These are phyloP conservation scores for Ustilago nuda DNA, from an alignment of 1,284 basidiomycete species.

Conservation along the genomic window DNA sequence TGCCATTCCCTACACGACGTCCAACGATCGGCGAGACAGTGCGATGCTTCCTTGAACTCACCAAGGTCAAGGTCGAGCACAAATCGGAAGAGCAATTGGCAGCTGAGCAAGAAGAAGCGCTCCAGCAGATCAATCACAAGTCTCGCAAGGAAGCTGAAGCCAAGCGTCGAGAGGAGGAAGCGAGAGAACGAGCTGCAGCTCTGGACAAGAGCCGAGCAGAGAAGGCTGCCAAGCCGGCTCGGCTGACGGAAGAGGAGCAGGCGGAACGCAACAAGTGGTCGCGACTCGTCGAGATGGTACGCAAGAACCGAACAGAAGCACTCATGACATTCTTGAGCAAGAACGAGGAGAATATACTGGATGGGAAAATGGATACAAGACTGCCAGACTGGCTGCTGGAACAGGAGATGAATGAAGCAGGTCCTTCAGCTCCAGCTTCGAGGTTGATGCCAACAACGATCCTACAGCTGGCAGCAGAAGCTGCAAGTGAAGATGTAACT, in stretches of 20 bases:
- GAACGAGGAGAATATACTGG: slow-evolving; percentile 74
- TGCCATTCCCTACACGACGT: slow-evolving; percentile 61
- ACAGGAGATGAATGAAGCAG: slow-evolving; percentile 30
- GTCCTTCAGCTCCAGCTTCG: slow-evolving; percentile 63
- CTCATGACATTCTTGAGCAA: slow-evolving; percentile 84
- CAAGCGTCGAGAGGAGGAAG: slow-evolving; percentile 46
- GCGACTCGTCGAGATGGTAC: slow-evolving; percentile 86
- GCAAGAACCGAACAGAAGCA: slow-evolving; percentile 83
- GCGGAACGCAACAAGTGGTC: slow-evolving; percentile 38
- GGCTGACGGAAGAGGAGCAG: slow-evolving; percentile 45
- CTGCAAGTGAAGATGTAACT: slow-evolving; percentile 81
- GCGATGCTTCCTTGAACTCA: slow-evolving; percentile 88
- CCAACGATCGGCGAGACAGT: slow-evolving; percentile 90
- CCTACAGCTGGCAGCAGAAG: slow-evolving; percentile 81
- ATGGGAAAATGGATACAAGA: slow-evolving; percentile 49
- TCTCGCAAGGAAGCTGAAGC: slow-evolving; percentile 50
- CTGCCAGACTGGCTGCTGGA: slow-evolving; percentile 63
- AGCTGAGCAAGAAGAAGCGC: slow-evolving; percentile 69
- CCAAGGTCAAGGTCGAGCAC: slow-evolving; percentile 85
- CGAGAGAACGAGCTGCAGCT: slow-evolving; percentile 29
- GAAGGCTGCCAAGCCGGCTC: slow-evolving; percentile 23
- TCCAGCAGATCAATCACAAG: slow-evolving; percentile 37
- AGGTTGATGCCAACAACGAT: slow-evolving; percentile 73
- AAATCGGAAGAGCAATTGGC: slow-evolving; percentile 85
- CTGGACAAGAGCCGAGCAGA: slow-evolving; percentile 36